Conservation (phyloP, 108 stramenopile species). For the Cyclotella sp. region DNA sequence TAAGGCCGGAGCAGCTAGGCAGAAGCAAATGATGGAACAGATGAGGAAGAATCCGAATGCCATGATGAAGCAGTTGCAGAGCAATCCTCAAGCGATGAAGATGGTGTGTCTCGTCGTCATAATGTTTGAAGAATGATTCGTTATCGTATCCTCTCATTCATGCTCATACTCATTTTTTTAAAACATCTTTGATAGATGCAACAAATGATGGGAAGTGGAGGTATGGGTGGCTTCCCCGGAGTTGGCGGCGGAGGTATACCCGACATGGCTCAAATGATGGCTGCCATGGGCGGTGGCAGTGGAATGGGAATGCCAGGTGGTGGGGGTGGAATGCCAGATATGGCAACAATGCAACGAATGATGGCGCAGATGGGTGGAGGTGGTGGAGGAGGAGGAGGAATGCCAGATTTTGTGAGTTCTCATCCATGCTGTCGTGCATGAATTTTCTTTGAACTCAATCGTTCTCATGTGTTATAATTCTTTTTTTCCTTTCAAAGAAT, state of each 20-base stretch:
- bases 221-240: slow-evolving; percentile 60
- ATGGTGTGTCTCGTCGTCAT: slow-evolving; percentile 73
- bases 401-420: slow-evolving; percentile 55
- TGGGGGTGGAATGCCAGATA: slow-evolving; percentile 66
- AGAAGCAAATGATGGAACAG: slow-evolving; percentile 79
- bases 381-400: slow-evolving; percentile 39
- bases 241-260: slow-evolving; percentile 69
- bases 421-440: not conserved
- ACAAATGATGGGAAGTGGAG: slow-evolving; percentile 63
- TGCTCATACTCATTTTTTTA: slow-evolving; percentile 49
- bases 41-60: slow-evolving; percentile 85
- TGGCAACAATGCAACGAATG: slow-evolving; percentile 49
- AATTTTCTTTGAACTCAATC: not conserved
- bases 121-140: too few relatives aligned
- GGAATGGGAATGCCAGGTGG: slow-evolving; percentile 40
- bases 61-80: slow-evolving; percentile 84
- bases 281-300: slow-evolving; percentile 60
- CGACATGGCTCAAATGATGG: slow-evolving; percentile 71
- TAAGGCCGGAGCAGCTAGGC: slow-evolving; percentile 77
- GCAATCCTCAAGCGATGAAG: slow-evolving; percentile 84
- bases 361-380: slow-evolving; percentile 55
- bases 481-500: slow-evolving; percentile 18
- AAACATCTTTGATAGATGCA: slow-evolving; percentile 60
- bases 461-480: not conserved
- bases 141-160: slow-evolving; percentile 22